phyloP scores from a whole-genome alignment of 1,284 basidiomycete species.

The Chondrostereum purpureum region DNA sequence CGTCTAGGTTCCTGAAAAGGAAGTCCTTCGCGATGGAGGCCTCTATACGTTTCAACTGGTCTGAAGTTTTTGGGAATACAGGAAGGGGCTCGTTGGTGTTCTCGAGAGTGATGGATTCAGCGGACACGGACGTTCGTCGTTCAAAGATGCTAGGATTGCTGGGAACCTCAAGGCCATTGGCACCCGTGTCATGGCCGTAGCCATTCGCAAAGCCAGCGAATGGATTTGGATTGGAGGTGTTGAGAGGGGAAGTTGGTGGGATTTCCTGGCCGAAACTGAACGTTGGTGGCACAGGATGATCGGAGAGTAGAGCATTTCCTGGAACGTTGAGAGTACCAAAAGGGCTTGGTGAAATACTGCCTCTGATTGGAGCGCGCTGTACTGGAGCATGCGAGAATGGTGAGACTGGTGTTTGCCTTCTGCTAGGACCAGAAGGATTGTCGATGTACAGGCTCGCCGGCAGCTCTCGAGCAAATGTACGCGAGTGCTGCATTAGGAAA shows the following conservation, averaged over 20 bases:
- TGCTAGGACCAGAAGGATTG: slow-evolving; percentile 30
- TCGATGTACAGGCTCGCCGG: slow-evolving; percentile 59
- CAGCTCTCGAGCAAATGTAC: slow-evolving; percentile 41
- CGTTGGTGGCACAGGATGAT: slow-evolving; percentile 41
- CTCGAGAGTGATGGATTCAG: slow-evolving; percentile 91
- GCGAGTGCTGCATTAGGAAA: slow-evolving; percentile 45
- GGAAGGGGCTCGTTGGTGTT: slow-evolving; percentile 63
- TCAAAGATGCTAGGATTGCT: slow-evolving; percentile 73
- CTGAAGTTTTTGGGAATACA: slow-evolving; percentile 75
- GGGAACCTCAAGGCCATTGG: slow-evolving; percentile 60
- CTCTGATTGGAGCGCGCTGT: slow-evolving; percentile 42
- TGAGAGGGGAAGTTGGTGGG: slow-evolving; percentile 57
- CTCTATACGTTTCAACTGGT: slow-evolving; percentile 86
- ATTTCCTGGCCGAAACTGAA: slow-evolving; percentile 53
- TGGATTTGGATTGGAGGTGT: slow-evolving; percentile 31
- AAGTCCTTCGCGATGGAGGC: slow-evolving; percentile 85
- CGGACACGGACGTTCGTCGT: slow-evolving; percentile 89
- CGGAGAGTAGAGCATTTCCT: slow-evolving; percentile 64
- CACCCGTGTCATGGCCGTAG: slow-evolving; percentile 34
- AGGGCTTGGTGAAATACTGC: slow-evolving; percentile 52
- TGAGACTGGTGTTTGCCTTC: slow-evolving; percentile 34
- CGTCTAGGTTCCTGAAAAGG: slow-evolving; percentile 93
- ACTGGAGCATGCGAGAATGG: slow-evolving; percentile 43
- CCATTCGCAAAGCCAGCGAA: slow-evolving; percentile 41
- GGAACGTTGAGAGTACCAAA: slow-evolving; percentile 74